phyloP scores from a whole-genome alignment of 2,329 filamentous ascomycete genomes.

The Phaeosphaeriaceae sp. region DNA sequence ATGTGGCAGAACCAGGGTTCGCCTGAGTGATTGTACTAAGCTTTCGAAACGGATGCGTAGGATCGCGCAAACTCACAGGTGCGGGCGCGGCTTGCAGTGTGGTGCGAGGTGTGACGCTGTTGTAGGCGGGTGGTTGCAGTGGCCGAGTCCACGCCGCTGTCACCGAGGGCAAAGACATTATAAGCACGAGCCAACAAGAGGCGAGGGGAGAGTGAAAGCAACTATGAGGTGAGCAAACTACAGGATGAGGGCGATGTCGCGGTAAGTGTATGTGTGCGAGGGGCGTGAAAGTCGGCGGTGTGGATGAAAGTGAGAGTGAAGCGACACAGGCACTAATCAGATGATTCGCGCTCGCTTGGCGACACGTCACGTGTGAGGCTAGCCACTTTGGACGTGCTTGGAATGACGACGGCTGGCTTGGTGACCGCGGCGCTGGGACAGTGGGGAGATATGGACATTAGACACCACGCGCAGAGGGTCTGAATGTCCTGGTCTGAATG shows the following conservation, averaged over 20 bases:
- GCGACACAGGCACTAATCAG: slow-evolving; percentile 17
- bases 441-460: slow-evolving; percentile 15
- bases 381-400: slow-evolving; percentile 8
- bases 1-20: slow-evolving; percentile 14
- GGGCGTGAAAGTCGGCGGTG: slow-evolving; percentile 17
- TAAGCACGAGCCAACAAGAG: slow-evolving; percentile 10
- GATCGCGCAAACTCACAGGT: slow-evolving; percentile 23
- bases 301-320: slow-evolving; percentile 24
- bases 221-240: slow-evolving; percentile 24
- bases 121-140: slow-evolving; percentile 51
- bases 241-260: slow-evolving; percentile 1
- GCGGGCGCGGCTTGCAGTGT: slow-evolving; percentile 33
- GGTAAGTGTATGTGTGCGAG: slow-evolving; percentile 5
- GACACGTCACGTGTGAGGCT: slow-evolving; percentile 10
- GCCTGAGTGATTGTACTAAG: not conserved
- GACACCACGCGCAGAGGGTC: slow-evolving; percentile 44
- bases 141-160: slow-evolving; percentile 36
- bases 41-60: not conserved
- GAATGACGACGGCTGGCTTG: slow-evolving; percentile 25
- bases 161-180: slow-evolving; percentile 40
- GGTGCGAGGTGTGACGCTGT: slow-evolving; percentile 54
- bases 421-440: slow-evolving; percentile 12
- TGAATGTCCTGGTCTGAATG: slow-evolving; percentile 95
- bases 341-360: slow-evolving; percentile 14
- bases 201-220: slow-evolving; percentile 5